phyloP scores from a whole-genome alignment of 1,139 yeast species.

The Blastobotrys illinoisensis region DNA sequence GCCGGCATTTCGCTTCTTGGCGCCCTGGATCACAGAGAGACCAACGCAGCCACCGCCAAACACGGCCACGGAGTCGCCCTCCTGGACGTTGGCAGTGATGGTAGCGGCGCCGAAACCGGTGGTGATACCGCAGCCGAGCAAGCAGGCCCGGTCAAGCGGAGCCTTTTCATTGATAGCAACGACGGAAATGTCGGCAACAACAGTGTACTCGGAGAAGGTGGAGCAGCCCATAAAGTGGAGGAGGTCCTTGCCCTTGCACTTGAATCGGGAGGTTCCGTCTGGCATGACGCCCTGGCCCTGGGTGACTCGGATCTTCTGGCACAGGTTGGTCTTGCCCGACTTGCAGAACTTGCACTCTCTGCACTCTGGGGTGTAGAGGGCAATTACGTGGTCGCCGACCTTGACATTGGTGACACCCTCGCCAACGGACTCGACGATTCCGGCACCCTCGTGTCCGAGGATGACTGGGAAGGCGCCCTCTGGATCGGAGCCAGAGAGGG shows the following conservation, averaged over 20 bases:
- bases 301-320: constrained; percentile 85
- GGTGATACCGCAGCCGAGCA: constrained; percentile 96
- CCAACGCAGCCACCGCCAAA: constrained; percentile 99
- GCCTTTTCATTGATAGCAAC: constrained; percentile 87
- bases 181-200: constrained; percentile 95
- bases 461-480: constrained; percentile 89
- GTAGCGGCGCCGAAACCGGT: constrained; percentile 98
- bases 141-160: constrained; percentile 78
- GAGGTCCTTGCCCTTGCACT: constrained; percentile 70
- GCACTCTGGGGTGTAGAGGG: constrained; percentile 95
- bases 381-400: constrained; percentile 86
- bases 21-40: constrained; percentile 92
- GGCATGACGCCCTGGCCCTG: constrained; percentile 94
- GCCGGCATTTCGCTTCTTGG: constrained; percentile 71
- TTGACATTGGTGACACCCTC: constrained; percentile 85
- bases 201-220: constrained; percentile 94
- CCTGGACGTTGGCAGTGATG: constrained; percentile 85
- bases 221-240: constrained; percentile 97
- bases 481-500: constrained; percentile 89
- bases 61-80: constrained; percentile 91
- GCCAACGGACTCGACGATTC: constrained; percentile 87
- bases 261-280: constrained; percentile 88
- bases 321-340: constrained; percentile 92
- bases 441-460: constrained; percentile 97
- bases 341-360: constrained; percentile 89